Base-by-base conservation (phyloP, 1,284 basidiomycete species). In the Cutaneotrichosporon mucoides region DNA sequence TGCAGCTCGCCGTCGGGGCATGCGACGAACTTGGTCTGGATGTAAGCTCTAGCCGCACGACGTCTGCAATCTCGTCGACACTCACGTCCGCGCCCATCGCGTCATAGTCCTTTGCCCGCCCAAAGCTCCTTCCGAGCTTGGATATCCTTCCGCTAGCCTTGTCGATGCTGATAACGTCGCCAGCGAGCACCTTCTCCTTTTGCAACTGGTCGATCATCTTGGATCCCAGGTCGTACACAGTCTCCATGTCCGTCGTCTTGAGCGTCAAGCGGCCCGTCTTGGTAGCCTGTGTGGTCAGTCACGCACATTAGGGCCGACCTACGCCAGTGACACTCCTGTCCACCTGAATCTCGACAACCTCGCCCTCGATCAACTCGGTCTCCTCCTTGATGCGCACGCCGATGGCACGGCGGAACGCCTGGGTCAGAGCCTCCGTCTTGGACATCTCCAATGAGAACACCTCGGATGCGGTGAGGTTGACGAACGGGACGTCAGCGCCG, bases 201-300 rank as follows among this genome's bases (percentile, higher is more conserved):
- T 92, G 89, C 44, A 99, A 79, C 7, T 93, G 88, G 71, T 99
- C 95, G 62, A 99, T 98, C 96, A 99, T 99, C 83, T 99, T 99
- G 60, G 88, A 93, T 8, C 96, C 96, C 15, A 99, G 84, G 79
- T 99, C 96, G 76, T 99, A 99, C 45, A 99, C 91, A 12, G 95
- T 99, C 81, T 99, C 95, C 95, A 99, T 99, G 77, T 99, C 95
- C 5, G 94, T 98, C 9, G 93, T 97, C 80, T 99, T 99, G 73
- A 99, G 89, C 0, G 95, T 98, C 61, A 99, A 79, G 75, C 97
- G 95, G 6, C 96, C 95, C 0, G 95, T 98, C 81, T 98, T 99
- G 12, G 94, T 97, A 0, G 94, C 92, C 91, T 94, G 24, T 69
- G 24, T 44, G 37, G 53, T 46, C 16, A 50, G 45, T 43, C 6